Base-by-base conservation (phyloP, 1,139 yeast species). In the Candida gigantensis region DNA sequence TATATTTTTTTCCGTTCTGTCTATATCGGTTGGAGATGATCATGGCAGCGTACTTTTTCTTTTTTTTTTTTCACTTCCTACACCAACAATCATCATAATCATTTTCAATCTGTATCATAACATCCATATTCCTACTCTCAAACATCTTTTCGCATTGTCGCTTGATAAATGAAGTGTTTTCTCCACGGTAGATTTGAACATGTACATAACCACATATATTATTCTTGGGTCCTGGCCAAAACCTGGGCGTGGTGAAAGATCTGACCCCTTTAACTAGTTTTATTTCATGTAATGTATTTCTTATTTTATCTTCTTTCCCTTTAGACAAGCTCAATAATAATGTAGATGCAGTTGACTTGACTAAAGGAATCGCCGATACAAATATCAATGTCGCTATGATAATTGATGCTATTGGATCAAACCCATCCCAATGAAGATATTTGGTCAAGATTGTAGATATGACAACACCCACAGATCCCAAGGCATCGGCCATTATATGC, bases 401-500 rank as follows among this genome's bases (percentile, higher is more conserved):
- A 3, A 94, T 70, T 1, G 97, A 90, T 0, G 97, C 96, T 14
- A 92, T 60, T 0, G 99, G 97, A 55, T 92, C 99, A 55, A 87
- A 86, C 1, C 86, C 85, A 28, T 75, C 68, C 62, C 82, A 74
- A 14, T 70, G 62, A 55, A 81, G 74, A 11, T 74, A 43, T 40
- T 78, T 79, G 15, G 85, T 80, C 27, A 84, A 59, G 2, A 84
- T 40, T 0, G 98, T 92, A 0, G 97, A 89, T 0, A 87, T 61
- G 9, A 94, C 92, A 16, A 94, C 99, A 5, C 98, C 97, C 0
- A 89, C 95, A 0, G 97, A 90, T 0, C 99, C 98, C 23, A 94
- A 67, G 0, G 98, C 92, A 52, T 92, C 99, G 0, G 99, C 98
- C 32, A 92, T 60, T 30, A 92, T 86, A 51, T 92, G 99, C 30